Percentiles rank a stretch among this genome's conserved stretches.
Conservation (phyloP, 164 flowering plant species). For the Euptelea pleiosperma region DNA sequence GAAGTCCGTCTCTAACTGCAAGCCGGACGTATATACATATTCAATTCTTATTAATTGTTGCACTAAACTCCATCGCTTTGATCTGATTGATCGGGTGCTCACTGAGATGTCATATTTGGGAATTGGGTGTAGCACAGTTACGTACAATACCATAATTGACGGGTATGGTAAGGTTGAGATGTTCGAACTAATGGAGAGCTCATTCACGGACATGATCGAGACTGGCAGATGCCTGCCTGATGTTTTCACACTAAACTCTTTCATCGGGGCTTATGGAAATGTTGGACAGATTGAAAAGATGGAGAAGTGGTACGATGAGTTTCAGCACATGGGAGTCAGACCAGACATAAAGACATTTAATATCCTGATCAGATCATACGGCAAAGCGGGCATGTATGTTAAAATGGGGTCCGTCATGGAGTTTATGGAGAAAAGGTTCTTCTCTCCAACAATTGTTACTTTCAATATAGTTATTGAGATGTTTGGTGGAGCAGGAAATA, state of each 20-base stretch:
- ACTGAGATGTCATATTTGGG: constrained; percentile 73
- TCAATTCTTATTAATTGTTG: constrained; percentile 62
- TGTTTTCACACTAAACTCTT: constrained; percentile 69
- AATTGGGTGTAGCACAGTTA: constrained; percentile 53
- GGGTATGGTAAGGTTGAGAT: constrained; percentile 89
- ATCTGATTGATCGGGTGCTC: constrained; percentile 45
- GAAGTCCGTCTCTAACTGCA: constrained; percentile 70
- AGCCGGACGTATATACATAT: constrained; percentile 75
- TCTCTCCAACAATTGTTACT: constrained; percentile 65
- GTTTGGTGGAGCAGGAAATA: constrained; percentile 61
- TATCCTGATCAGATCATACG: constrained; percentile 74
- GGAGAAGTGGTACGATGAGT: constrained; percentile 86
- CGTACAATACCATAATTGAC: constrained; percentile 75
- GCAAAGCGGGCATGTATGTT: constrained; percentile 57
- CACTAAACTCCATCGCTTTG: constrained; percentile 44
- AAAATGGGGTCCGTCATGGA: constrained; percentile 66
- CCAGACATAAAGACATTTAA: constrained; percentile 75
- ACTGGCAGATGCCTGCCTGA: constrained; percentile 59
- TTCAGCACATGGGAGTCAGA: constrained; percentile 67
- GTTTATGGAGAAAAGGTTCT: constrained; percentile 72
- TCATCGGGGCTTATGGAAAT: constrained; percentile 73
- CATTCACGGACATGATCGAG: constrained; percentile 61
- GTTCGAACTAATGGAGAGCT: constrained; percentile 73
- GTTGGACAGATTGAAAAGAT: constrained; percentile 54
- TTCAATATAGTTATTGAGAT: constrained; percentile 64